Evolutionary conservation across 164 flowering plant species (phyloP).

Genomic region (Piper longum): DNA sequence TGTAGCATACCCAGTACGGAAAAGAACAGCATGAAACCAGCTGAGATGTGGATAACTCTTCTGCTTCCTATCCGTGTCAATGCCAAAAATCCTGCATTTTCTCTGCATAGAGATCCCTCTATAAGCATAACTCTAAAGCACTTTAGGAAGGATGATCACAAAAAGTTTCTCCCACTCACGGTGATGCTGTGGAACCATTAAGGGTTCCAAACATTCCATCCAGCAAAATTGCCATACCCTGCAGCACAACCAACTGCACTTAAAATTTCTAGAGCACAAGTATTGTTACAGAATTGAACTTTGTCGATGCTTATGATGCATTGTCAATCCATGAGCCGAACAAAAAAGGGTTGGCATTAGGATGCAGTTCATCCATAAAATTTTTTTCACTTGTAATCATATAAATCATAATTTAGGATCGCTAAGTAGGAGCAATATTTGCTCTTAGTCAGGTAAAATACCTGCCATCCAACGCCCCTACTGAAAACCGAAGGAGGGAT

Average conservation of each 20-base stretch:
- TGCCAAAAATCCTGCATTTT: conserved; percentile 70
- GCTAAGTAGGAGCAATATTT: too few species aligned
- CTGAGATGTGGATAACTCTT: conserved; percentile 59
- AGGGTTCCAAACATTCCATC: conserved; percentile 69
- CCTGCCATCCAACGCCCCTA: too few species aligned
- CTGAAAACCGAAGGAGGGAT: too few species aligned
- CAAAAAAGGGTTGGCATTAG: too few species aligned
- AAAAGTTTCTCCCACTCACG: conserved; percentile 20
- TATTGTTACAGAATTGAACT: too few species aligned
- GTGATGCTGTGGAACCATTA: conserved; percentile 71
- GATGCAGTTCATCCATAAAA: too few species aligned
- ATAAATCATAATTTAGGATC: too few species aligned
- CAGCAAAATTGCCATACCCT: conserved; percentile 66
- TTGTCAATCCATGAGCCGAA: too few species aligned
- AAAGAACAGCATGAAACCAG: conserved; percentile 64
- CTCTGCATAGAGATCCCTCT: conserved; percentile 22
- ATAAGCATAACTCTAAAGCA: not conserved
- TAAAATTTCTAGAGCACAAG: too few species aligned
- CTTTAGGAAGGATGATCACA: not conserved
- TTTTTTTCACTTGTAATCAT: too few species aligned
- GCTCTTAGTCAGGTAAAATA: too few species aligned
- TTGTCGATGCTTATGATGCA: too few species aligned
- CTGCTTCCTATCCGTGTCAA: conserved; percentile 68
- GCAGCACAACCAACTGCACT: conserved; percentile 10
- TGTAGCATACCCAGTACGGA: conserved; percentile 44